Conservation (phyloP, 2,329 filamentous ascomycete species). For the Sclerotinia trifoliorum region DNA sequence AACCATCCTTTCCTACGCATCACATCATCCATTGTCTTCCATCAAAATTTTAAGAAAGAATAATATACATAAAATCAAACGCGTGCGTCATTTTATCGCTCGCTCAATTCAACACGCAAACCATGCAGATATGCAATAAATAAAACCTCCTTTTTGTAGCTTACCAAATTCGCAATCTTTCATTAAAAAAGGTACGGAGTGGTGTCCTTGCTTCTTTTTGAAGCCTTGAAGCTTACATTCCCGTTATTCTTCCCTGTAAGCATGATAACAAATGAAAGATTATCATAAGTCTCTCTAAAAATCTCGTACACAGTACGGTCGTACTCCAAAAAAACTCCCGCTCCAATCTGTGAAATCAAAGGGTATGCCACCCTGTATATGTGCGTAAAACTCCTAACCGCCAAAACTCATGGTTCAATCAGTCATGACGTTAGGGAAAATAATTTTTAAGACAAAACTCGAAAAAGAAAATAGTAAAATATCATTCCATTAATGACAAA, state of each 20-base stretch:
- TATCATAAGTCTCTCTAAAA: not conserved
- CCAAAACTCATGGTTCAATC: not conserved
- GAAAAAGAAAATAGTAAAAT: not conserved
- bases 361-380: constrained; percentile 17
- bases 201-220: not conserved
- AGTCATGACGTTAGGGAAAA: not conserved
- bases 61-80: constrained; percentile 7
- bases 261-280: not conserved
- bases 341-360: constrained; percentile 9
- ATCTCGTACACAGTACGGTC: constrained; percentile 32
- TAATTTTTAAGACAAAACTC: not conserved
- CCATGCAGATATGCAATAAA: not conserved
- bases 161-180: not conserved
- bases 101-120: not conserved
- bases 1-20: not conserved
- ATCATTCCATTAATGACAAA: not conserved
- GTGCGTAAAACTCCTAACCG: constrained; percentile 10
- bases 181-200: not conserved
- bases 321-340: constrained; percentile 11
- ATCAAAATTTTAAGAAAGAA: not conserved
- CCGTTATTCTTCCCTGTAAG: not conserved
- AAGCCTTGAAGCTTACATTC: not conserved
- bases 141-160: not conserved
- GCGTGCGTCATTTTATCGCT: not conserved
- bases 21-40: not conserved